A percentile compares a stretch with the other conserved stretches of the same genome.
Evolutionary conservation across 495 filamentous ascomycete genomes (phyloP).

Genomic region (Hypoxylon lienhwacheense): DNA sequence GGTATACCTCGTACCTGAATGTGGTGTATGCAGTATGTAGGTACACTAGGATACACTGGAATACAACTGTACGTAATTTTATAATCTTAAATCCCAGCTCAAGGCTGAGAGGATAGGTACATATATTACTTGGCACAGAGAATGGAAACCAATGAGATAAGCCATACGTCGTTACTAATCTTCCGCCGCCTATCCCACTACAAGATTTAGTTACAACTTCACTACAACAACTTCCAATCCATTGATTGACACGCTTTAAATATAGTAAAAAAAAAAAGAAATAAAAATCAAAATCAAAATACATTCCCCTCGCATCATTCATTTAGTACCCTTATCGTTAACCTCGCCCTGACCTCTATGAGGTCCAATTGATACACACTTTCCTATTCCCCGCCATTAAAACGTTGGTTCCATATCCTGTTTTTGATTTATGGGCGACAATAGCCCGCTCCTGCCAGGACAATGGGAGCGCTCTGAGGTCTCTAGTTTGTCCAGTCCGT

Average conservation of each 20-base stretch:
- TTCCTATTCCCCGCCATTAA: neutral
- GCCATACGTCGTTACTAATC: conserved; percentile 21
- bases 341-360: conserved; percentile 13
- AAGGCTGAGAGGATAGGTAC: conserved; percentile 25
- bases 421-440: conserved; percentile 33
- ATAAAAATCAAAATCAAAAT: too few species aligned
- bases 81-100: neutral
- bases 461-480: conserved; percentile 42
- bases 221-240: conserved; percentile 12
- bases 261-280: too few species aligned
- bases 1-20: too few species aligned
- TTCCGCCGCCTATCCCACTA: conserved; percentile 38
- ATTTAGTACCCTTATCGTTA: conserved; percentile 28
- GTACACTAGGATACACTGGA: too few species aligned
- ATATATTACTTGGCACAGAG: conserved; percentile 16
- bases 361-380: conserved; percentile 28
- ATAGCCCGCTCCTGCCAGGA: conserved; percentile 26
- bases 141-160: conserved; percentile 16
- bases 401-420: conserved; percentile 1
- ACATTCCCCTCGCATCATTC: conserved; percentile 15
- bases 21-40: too few species aligned
- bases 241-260: conserved; percentile 10
- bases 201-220: too few species aligned
- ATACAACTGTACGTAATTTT: too few species aligned
- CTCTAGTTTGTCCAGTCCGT: conserved; percentile 18